Base-by-base conservation (phyloP, 2,329 filamentous ascomycete genomes). In the Chaetomiaceae sp. region DNA sequence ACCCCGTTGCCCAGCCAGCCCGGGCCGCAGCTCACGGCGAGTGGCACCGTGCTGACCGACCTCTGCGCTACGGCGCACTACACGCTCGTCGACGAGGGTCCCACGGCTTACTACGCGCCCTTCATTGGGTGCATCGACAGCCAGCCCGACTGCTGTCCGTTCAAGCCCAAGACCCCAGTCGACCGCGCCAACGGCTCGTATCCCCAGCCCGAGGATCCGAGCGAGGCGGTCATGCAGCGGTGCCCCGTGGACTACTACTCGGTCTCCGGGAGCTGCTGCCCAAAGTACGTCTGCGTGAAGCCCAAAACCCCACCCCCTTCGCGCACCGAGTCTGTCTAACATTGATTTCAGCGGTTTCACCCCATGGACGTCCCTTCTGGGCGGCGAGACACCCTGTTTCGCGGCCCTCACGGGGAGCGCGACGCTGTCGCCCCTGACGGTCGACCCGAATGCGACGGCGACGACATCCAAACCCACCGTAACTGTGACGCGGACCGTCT, bases 231-330 rank as follows among this genome's bases (percentile, higher is more conserved):
- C 9, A 11, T 52, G 33, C 45, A 42, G 2, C 42, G 17, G 11
- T 57, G 55, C 41, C 47, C 55, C 15, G 17, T 20, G 6, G 52
- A 50, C 38, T 57, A 56, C 22, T 50, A 52, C 22, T 42, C 50
- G 1, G 30, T 47, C 3, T 50, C 46, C 20, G 48, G 49, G 3
- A 34, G 41, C 15, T 57, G 55, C 32, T 57, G 54, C 15, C 55
- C 55, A n/a, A 55, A 26, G 55, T 56, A 51, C 3, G 48, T 34
- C 18, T 9, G 30, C 14, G 9, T 14, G 18, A 20, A 20, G 17
- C n/a, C n/a, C n/a, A n/a, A n/a, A n/a, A n/a, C n/a, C n/a, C n/a
- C n/a, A n/a, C n/a, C n/a, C n/a, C n/a, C n/a, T n/a, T n/a, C n/a
- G n/a, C n/a, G n/a, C n/a, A n/a, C n/a, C n/a, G n/a, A n/a, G n/a